Evolutionary conservation across 1,139 yeast genomes (phyloP).

Genomic region (Wickerhamomyces sp.): DNA sequence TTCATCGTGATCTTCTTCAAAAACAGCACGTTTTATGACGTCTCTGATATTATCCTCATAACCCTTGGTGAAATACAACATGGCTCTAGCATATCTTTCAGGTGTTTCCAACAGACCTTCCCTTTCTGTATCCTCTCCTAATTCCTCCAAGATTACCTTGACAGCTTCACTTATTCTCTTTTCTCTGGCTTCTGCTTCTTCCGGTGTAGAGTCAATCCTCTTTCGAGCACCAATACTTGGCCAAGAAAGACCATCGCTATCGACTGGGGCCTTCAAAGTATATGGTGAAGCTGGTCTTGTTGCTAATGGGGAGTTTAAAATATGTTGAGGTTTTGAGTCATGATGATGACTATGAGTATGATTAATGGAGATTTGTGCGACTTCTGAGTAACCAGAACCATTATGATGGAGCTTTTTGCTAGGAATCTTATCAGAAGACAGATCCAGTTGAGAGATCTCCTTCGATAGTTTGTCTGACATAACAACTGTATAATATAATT

Average conservation of each 20-base stretch:
- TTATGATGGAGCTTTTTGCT: conserved; percentile 4
- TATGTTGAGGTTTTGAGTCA: neutral
- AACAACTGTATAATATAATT: neutral
- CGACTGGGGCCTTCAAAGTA: conserved; percentile 80
- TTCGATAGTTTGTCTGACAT: conserved; percentile 10
- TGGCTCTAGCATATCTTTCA: conserved; percentile 92
- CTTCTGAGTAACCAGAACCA: conserved; percentile 18
- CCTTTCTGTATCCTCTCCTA: conserved; percentile 87
- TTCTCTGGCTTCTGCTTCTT: conserved; percentile 62
- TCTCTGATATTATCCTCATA: conserved; percentile 86
- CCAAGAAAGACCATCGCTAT: conserved; percentile 90
- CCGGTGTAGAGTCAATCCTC: conserved; percentile 63
- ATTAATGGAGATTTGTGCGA: conserved; percentile 14
- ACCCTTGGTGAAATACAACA: conserved; percentile 93
- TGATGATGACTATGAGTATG: conserved; percentile 6
- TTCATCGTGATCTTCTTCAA: conserved; percentile 97
- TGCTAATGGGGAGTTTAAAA: conserved; percentile 43
- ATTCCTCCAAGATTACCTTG: conserved; percentile 69
- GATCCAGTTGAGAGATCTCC: conserved; percentile 13
- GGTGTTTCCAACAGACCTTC: conserved; percentile 95
- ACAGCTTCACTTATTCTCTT: conserved; percentile 81
- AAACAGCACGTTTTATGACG: conserved; percentile 91
- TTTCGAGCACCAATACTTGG: conserved; percentile 84
- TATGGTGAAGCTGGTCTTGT: conserved; percentile 82
- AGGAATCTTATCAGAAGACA: neutral